These are phyloP conservation scores for Fusarium subtropicale DNA, from an alignment of 2,329 filamentous ascomycete genomes.

Conservation along the genomic window DNA sequence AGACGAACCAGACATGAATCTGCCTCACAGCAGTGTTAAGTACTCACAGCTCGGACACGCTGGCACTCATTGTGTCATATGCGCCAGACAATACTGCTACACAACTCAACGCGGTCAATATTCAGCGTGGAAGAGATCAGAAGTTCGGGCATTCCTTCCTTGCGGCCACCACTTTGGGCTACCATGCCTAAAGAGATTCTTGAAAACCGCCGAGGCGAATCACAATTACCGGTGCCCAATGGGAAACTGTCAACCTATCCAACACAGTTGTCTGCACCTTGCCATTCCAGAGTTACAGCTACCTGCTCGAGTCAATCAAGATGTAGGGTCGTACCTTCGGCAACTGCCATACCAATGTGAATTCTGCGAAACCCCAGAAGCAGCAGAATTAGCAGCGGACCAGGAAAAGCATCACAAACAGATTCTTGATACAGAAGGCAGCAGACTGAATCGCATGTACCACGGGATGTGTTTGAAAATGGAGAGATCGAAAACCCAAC, in stretches of 20 bases:
- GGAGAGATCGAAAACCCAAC: no score
- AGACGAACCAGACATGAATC: neutral
- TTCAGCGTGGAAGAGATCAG: neutral
- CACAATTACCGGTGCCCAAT: neutral
- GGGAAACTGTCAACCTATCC: neutral
- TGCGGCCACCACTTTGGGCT: slow-evolving; percentile 47
- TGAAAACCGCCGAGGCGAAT: neutral
- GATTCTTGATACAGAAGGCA: neutral
- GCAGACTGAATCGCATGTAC: neutral
- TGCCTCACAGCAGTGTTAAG: neutral
- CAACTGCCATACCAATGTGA: neutral
- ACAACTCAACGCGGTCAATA: no score
- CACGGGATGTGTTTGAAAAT: neutral
- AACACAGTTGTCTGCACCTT: neutral
- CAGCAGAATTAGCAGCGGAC: no score
- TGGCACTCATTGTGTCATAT: slow-evolving; percentile 8
- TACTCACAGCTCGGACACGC: neutral
- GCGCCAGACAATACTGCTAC: neutral
- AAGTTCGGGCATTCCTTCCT: slow-evolving; percentile 40
- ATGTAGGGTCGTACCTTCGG: neutral
- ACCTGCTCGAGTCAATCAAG: no score
- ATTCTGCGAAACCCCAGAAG: neutral
- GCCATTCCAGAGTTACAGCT: neutral
- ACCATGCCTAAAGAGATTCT: slow-evolving; percentile 27
- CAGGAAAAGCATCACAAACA: neutral